A percentile compares a stretch with the other conserved stretches of the same genome.
Conservation (phyloP, 2,329 filamentous ascomycete genomes). For the Fusarium domesticum region DNA sequence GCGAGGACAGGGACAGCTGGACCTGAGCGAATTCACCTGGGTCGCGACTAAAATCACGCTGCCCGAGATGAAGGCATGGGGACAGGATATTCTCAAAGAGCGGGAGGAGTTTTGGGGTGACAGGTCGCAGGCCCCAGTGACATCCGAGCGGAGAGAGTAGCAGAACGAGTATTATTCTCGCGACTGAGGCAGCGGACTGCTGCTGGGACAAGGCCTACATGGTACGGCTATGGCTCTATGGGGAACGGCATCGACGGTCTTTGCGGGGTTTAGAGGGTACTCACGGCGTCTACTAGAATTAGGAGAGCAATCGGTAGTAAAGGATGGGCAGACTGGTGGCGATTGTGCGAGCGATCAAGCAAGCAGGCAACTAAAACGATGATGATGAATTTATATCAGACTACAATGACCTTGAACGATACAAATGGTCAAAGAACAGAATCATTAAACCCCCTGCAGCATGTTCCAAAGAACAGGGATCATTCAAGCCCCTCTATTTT, state of each 20-base stretch:
- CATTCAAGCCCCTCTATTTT: background rate
- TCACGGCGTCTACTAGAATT: slow-evolving; percentile 10
- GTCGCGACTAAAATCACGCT: slow-evolving; percentile 72
- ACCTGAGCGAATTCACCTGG: slow-evolving; percentile 83
- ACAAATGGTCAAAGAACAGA: too few relatives aligned
- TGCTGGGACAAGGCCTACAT: too few relatives aligned
- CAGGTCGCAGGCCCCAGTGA: slow-evolving; percentile 43
- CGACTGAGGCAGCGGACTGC: too few relatives aligned
- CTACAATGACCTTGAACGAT: too few relatives aligned
- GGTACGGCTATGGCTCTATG: too few relatives aligned
- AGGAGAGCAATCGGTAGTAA: slow-evolving; percentile 1
- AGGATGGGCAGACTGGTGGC: slow-evolving; percentile 4
- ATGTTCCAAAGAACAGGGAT: background rate
- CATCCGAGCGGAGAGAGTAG: slow-evolving; percentile 36
- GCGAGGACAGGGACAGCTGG: slow-evolving; percentile 58
- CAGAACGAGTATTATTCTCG: slow-evolving; percentile 51
- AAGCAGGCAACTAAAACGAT: slow-evolving; percentile 6
- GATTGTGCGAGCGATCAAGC: slow-evolving; percentile 1
- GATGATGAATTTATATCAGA: too few relatives aligned
- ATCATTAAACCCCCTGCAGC: background rate
- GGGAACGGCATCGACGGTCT: slow-evolving; percentile 16
- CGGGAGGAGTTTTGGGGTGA: slow-evolving; percentile 68
- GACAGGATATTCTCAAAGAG: slow-evolving; percentile 71
- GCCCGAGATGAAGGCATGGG: slow-evolving; percentile 79
- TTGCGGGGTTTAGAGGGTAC: slow-evolving; percentile 4